A percentile compares a stretch with the other conserved stretches of the same genome.
phyloP scores from a whole-genome alignment of 2,329 filamentous ascomycete species.

The Neofusicoccum ribis region DNA sequence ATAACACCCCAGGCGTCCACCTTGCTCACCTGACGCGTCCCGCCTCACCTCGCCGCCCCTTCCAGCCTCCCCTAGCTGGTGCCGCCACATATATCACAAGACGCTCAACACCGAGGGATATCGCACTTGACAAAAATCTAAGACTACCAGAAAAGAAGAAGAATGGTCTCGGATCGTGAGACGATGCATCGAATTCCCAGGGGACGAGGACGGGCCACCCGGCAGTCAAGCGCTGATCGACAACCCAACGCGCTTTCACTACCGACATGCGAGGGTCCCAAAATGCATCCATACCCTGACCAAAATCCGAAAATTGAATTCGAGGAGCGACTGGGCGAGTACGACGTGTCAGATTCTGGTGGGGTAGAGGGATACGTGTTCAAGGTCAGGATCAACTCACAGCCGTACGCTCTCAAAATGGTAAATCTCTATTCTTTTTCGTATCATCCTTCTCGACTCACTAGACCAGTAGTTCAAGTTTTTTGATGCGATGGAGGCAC shows the following conservation, averaged over 20 bases:
- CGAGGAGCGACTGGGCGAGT: background rate
- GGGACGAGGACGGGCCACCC: background rate
- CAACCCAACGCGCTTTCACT: background rate
- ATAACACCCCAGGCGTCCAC: no score
- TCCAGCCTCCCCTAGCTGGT: background rate
- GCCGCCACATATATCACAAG: background rate
- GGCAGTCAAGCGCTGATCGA: background rate
- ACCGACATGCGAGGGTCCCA: background rate
- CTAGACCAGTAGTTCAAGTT: background rate
- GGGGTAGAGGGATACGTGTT: background rate
- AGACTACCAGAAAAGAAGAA: background rate
- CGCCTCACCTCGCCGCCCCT: background rate
- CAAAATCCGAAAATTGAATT: background rate
- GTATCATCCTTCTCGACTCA: background rate
- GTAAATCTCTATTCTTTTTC: background rate
- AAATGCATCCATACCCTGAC: background rate
- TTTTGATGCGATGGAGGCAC: background rate
- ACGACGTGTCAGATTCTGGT: background rate
- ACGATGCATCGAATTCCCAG: background rate
- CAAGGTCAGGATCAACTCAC: background rate
- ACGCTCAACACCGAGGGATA: background rate
- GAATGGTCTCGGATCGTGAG: background rate
- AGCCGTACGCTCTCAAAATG: background rate
- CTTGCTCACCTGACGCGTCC: no score
- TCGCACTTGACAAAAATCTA: background rate